phyloP scores from a whole-genome alignment of 768 basidiomycete species.

The Lactarius akahatsu region DNA sequence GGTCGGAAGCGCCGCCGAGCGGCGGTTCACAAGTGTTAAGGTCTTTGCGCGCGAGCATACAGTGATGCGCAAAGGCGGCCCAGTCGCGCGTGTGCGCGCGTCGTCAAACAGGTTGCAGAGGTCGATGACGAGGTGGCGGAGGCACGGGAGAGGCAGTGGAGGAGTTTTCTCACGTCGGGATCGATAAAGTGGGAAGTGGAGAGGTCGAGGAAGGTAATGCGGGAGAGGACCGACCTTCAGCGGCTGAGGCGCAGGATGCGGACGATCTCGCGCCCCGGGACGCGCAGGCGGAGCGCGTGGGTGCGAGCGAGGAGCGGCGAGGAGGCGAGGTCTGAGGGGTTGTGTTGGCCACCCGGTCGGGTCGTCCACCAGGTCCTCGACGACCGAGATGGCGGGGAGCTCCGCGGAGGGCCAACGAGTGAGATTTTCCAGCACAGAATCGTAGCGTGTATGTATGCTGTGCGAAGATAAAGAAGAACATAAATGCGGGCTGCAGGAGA shows the following conservation, averaged over 20 bases:
- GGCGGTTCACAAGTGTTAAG: too few species aligned
- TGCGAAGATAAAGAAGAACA: too few species aligned
- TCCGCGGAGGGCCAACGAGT: slow-evolving; percentile 55
- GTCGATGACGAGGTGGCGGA: slow-evolving; percentile 73
- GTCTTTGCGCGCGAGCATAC: slow-evolving; percentile 44
- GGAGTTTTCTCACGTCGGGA: slow-evolving; percentile 52
- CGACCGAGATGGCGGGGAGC: slow-evolving; percentile 54
- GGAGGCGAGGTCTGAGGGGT: slow-evolving; percentile 46
- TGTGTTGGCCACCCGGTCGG: slow-evolving; percentile 62
- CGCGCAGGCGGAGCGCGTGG: slow-evolving; percentile 59
- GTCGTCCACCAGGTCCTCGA: slow-evolving; percentile 45
- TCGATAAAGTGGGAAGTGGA: slow-evolving; percentile 64
- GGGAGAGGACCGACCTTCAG: too few species aligned
- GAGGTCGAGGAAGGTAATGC: slow-evolving; percentile 65
- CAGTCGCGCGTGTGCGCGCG: slow-evolving; percentile 51
- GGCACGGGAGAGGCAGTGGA: slow-evolving; percentile 45
- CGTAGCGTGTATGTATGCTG: slow-evolving; percentile 55
- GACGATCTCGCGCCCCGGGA: too few species aligned
- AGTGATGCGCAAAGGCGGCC: slow-evolving; percentile 45
- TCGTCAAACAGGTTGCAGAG: slow-evolving; percentile 54
- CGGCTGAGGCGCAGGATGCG: too few species aligned
- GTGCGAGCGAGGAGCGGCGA: slow-evolving; percentile 47
- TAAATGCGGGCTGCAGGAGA: neutral
- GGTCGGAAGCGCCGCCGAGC: too few species aligned
- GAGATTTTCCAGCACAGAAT: slow-evolving; percentile 63